Evolutionary conservation across 495 filamentous ascomycete species (phyloP).

Genomic region (Beverwykella pulmonaria): DNA sequence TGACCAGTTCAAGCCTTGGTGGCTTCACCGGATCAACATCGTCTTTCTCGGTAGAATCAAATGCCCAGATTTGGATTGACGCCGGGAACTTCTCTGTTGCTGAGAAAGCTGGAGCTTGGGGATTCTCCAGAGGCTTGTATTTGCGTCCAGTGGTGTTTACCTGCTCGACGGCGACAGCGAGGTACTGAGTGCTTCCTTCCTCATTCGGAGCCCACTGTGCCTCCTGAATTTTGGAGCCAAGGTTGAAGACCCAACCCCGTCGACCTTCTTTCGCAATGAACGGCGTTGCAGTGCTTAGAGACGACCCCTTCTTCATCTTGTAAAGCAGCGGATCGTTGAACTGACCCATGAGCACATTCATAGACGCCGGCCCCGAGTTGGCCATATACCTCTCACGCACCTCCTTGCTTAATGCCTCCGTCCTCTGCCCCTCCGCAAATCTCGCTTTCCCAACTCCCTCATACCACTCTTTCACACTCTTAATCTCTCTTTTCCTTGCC

Average conservation of each 20-base stretch:
- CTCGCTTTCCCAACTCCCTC: conserved; percentile 46
- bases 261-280: conserved; percentile 46
- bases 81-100: conserved; percentile 52
- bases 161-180: conserved; percentile 54
- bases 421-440: conserved; percentile 48
- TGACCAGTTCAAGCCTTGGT: conserved; percentile 52
- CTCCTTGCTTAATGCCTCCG: conserved; percentile 28
- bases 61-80: conserved; percentile 63
- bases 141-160: conserved; percentile 1
- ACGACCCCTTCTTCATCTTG: conserved; percentile 48
- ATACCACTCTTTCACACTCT: conserved; percentile 61
- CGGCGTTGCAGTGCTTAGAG: conserved; percentile 50
- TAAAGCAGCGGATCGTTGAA: conserved; percentile 50
- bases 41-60: conserved; percentile 46
- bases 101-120: conserved; percentile 52
- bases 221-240: conserved; percentile 56
- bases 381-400: conserved; percentile 51
- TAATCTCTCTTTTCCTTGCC: conserved; percentile 50
- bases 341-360: conserved; percentile 59
- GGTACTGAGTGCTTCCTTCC: conserved; percentile 55
- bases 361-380: conserved; percentile 38
- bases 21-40: conserved; percentile 48
- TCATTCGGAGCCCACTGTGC: conserved; percentile 63
- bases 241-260: conserved; percentile 62
- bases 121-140: conserved; percentile 34